Conservation (phyloP, 169 alveolate genomes). For the Perkinsus olseni region DNA sequence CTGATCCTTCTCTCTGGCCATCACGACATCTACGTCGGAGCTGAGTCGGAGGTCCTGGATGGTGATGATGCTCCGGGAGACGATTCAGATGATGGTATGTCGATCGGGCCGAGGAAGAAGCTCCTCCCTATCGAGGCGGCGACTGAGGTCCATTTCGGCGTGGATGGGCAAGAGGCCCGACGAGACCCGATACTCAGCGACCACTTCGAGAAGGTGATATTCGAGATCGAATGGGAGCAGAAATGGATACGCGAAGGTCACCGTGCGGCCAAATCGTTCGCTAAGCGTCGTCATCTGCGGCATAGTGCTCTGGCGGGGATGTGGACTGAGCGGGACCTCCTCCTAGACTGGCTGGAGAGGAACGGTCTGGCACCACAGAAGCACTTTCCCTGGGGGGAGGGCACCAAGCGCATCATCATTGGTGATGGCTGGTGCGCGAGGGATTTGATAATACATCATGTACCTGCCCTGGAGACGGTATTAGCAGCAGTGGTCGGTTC, state of each 20-base stretch:
- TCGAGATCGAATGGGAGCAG: background rate
- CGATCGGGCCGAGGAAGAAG: background rate
- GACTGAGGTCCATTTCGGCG: background rate
- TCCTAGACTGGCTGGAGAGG: background rate
- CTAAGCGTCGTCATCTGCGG: background rate
- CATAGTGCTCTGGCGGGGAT: background rate
- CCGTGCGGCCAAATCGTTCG: background rate
- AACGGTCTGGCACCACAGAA: background rate
- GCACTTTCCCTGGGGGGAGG: background rate
- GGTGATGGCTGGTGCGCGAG: background rate
- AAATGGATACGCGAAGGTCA: background rate
- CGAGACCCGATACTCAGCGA: background rate
- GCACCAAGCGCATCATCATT: background rate
- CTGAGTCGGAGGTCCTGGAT: background rate
- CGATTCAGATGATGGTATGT: background rate
- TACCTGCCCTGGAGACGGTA: background rate
- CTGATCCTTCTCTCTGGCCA: background rate
- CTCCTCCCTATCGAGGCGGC: background rate
- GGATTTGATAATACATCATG: background rate
- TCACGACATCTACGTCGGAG: background rate
- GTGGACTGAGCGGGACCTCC: background rate
- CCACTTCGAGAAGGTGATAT: background rate
- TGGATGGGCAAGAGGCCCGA: background rate
- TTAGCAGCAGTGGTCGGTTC: background rate
- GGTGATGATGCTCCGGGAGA: background rate